Conservation (phyloP, 306 rosid species). For the Styphnolobium japonicum region DNA sequence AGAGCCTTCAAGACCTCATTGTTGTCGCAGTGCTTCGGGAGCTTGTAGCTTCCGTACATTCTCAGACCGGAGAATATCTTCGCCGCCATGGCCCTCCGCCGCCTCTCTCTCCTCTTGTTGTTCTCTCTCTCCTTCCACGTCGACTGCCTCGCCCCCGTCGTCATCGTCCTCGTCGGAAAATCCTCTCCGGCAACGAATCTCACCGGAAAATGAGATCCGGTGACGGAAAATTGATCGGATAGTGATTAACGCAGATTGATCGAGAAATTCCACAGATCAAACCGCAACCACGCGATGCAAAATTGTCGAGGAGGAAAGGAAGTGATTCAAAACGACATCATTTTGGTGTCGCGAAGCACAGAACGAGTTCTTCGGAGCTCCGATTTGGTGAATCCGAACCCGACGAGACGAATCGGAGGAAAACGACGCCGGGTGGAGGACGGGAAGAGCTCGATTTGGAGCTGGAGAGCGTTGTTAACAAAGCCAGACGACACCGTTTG, state of each 20-base stretch:
- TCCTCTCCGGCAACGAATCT: background rate
- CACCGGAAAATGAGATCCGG: background rate
- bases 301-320: background rate
- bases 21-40: slow-evolving; percentile 92
- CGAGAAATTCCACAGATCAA: background rate
- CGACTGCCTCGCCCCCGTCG: slow-evolving; percentile 76
- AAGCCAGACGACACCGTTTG: background rate
- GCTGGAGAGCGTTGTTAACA: too few species aligned
- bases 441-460: too few species aligned
- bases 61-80: slow-evolving; percentile 84
- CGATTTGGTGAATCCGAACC: background rate
- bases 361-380: background rate
- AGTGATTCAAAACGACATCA: background rate
- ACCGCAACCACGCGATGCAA: too few species aligned
- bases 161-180: slow-evolving; percentile 43
- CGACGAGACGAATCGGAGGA: slow-evolving; percentile 4
- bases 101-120: slow-evolving; percentile 79
- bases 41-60: slow-evolving; percentile 82
- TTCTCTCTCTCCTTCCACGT: slow-evolving; percentile 94
- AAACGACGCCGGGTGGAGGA: background rate
- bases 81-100: slow-evolving; percentile 83
- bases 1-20: slow-evolving; percentile 95
- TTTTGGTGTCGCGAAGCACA: background rate
- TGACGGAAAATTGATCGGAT: too few species aligned
- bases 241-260: background rate